Evolutionary conservation across 805 yeast species (phyloP).

Genomic region (Metschnikowia koreensis): DNA sequence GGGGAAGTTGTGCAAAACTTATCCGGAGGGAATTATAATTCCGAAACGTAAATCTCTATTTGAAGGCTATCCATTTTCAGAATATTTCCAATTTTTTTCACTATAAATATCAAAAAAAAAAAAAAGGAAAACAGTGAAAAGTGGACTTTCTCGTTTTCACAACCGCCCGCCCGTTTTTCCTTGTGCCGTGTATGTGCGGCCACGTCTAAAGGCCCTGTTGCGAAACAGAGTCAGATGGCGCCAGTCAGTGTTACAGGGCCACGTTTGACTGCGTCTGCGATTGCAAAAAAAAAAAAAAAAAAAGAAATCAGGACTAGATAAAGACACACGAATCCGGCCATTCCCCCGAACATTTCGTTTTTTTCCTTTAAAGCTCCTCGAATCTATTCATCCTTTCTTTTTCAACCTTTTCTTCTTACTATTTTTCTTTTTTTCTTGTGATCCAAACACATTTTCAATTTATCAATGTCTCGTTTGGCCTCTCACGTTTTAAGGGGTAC

Average conservation of each 20-base stretch:
- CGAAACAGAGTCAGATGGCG: neutral
- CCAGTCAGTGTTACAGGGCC: neutral
- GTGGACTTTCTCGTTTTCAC: neutral
- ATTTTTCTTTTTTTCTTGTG: neutral
- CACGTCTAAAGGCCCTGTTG: neutral
- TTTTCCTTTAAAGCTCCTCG: neutral
- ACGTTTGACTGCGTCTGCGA: conserved; percentile 6
- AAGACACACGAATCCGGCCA: neutral
- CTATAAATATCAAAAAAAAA: too few species aligned
- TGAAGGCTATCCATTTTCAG: too few species aligned
- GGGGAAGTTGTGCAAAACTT: too few species aligned
- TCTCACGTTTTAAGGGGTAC: neutral
- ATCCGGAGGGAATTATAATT: too few species aligned
- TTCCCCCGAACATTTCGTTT: neutral
- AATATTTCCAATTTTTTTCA: too few species aligned
- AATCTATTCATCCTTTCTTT: too few species aligned
- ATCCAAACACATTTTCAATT: neutral
- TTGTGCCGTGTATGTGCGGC: neutral
- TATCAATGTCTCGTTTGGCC: neutral
- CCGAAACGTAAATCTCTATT: too few species aligned
- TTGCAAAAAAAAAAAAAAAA: conserved; percentile 5
- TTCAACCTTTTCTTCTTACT: too few species aligned
- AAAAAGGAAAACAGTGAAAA: neutral
- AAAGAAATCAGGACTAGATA: neutral
- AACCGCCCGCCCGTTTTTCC: neutral